Evolutionary conservation across 2,329 filamentous ascomycete species (phyloP).

Genomic region (Corinectria fuckeliana): DNA sequence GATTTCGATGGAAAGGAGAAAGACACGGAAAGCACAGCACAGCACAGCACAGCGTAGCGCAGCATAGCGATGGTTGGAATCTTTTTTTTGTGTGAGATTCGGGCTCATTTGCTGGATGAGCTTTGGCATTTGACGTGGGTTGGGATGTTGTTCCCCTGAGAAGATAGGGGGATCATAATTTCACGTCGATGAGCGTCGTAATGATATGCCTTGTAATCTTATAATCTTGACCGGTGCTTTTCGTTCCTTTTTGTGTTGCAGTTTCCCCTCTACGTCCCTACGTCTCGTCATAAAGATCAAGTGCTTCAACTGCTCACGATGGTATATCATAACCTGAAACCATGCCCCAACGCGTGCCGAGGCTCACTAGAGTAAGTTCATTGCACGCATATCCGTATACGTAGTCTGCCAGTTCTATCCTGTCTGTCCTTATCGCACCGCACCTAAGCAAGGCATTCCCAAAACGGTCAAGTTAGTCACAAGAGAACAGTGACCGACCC

Average conservation of each 20-base stretch:
- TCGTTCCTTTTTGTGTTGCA: neutral
- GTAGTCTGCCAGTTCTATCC: neutral
- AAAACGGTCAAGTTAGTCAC: too few species aligned
- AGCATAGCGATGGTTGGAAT: slow-evolving; percentile 3
- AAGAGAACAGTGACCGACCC: neutral
- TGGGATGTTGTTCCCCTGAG: neutral
- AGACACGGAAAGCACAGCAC: slow-evolving; percentile 19
- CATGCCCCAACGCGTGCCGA: neutral
- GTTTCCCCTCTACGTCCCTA: neutral
- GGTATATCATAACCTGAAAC: slow-evolving; percentile 4
- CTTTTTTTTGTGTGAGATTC: neutral
- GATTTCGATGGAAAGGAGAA: slow-evolving; percentile 16
- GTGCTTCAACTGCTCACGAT: neutral
- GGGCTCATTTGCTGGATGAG: neutral
- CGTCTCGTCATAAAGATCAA: neutral
- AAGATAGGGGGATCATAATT: slow-evolving; percentile 5
- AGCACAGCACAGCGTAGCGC: slow-evolving; percentile 18
- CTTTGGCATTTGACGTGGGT: neutral
- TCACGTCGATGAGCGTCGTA: slow-evolving; percentile 28
- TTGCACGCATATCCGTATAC: too few species aligned
- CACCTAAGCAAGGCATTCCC: neutral
- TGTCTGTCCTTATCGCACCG: neutral
- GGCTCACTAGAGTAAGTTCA: too few species aligned
- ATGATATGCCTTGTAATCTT: slow-evolving; percentile 27
- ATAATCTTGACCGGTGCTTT: slow-evolving; percentile 1